A percentile compares a stretch with the other conserved stretches of the same genome.
phyloP scores from a whole-genome alignment of 352 stramenopile species.

The Phytophthora crassamura region DNA sequence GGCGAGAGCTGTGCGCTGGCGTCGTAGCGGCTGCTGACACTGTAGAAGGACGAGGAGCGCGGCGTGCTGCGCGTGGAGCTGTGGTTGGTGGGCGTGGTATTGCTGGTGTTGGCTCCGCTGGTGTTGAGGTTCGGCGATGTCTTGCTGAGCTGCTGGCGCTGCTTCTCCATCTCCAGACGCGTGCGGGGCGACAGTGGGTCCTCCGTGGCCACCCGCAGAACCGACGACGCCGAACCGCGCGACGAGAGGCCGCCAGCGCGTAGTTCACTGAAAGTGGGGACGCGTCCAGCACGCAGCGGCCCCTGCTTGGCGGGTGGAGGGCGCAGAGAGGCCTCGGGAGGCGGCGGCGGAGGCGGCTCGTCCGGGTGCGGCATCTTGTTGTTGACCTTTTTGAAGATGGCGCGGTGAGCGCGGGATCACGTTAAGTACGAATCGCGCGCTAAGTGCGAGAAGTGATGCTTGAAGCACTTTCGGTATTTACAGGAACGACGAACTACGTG shows the following conservation, averaged over 20 bases:
- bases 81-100: constrained; percentile 37
- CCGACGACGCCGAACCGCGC: constrained; percentile 5
- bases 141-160: constrained; percentile 38
- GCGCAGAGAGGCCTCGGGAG: constrained; percentile 21
- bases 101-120: constrained; percentile 35
- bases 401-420: neutral
- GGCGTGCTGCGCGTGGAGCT: constrained; percentile 38
- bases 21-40: constrained; percentile 21
- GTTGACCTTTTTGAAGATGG: constrained; percentile 14
- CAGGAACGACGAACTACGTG: constrained; percentile 11
- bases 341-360: constrained; percentile 36
- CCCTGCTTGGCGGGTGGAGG: constrained; percentile 10
- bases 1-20: constrained; percentile 53
- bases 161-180: constrained; percentile 56
- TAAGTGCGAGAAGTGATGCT: constrained; percentile 29
- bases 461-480: neutral
- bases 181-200: constrained; percentile 63
- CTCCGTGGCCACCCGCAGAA: constrained; percentile 22
- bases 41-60: constrained; percentile 36
- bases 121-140: constrained; percentile 13
- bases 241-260: constrained; percentile 22
- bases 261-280: constrained; percentile 36
- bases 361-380: constrained; percentile 36
- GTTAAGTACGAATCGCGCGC: constrained; percentile 9
- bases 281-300: constrained; percentile 10